Evolutionary conservation across 225 moss, liverwort and hornwort genomes (phyloP).

Genomic region (Bryum argenteum): DNA sequence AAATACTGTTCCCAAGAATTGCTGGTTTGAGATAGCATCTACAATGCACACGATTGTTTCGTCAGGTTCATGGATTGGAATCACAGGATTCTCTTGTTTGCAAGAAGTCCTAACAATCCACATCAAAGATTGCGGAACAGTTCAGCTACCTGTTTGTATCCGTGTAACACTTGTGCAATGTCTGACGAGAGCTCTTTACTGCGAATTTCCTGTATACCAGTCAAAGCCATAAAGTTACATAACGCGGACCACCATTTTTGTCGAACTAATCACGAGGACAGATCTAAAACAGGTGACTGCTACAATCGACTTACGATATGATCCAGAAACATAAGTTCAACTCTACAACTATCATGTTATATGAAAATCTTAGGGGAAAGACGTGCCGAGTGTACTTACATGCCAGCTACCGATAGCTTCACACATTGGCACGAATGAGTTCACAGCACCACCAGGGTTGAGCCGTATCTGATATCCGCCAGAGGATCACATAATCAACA

Average conservation of each 20-base stretch:
- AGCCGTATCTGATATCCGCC: slow-evolving; percentile 64
- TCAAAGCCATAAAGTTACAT: slow-evolving; percentile 15
- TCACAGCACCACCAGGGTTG: slow-evolving; percentile 89
- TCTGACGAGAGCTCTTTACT: slow-evolving; percentile 89
- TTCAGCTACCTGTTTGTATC: slow-evolving; percentile 80
- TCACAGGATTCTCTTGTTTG: background rate
- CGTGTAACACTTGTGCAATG: slow-evolving; percentile 86
- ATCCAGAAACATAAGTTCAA: slow-evolving; percentile 14
- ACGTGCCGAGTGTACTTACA: slow-evolving; percentile 60
- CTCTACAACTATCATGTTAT: slow-evolving; percentile 18
- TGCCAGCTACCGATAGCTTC: slow-evolving; percentile 99
- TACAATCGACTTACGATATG: background rate
- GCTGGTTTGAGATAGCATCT: slow-evolving; percentile 73
- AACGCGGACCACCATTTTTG: slow-evolving; percentile 9
- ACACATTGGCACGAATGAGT: slow-evolving; percentile 90
- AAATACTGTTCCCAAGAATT: slow-evolving; percentile 90
- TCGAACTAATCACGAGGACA: slow-evolving; percentile 19
- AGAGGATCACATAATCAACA: slow-evolving; percentile 26
- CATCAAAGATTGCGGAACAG: background rate
- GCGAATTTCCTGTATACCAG: slow-evolving; percentile 81
- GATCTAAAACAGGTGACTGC: slow-evolving; percentile 21
- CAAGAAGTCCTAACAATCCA: slow-evolving; percentile 10
- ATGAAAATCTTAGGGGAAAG: slow-evolving; percentile 1
- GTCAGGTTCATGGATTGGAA: slow-evolving; percentile 27
- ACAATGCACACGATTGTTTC: slow-evolving; percentile 28